Base-by-base conservation (phyloP, 345 rosid genomes). In the Populus davidiana region DNA sequence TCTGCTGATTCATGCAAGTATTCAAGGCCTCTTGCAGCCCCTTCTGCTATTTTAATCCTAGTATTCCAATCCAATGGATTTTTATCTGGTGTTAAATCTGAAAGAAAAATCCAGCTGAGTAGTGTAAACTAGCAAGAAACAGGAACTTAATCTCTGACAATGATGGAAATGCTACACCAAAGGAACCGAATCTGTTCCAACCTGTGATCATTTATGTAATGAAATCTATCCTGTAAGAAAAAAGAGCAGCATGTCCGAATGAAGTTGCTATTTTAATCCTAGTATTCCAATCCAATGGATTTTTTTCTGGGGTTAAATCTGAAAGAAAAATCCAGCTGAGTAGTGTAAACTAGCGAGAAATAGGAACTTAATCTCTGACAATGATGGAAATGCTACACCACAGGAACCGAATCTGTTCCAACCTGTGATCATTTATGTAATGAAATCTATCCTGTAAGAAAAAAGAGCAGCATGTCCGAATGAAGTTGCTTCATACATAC, bases 11-110 rank as follows among this genome's bases (percentile, higher is more conserved):
- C 97, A 69, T 92, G 97, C 79, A 92, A 79, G 81, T 89, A 89
- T 83, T 92, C 97, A 6, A 91, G 93, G 56, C 97, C 97, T 85
- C 81, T 86, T 0, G 97, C 97, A 72, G 94, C 97, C 8, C 97
- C 97, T 71, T 77, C 76, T 38, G 93, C 91, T 27, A 89, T 79
- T 85, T 85, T 91, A 87, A 92, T 92, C 84, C 95, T 87, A 25
- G 90, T 86, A 76, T 79, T 87, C 97, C 95, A 91, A 69, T 89
- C 94, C 86, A 92, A 82, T 10, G 90, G 86, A 62, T 72, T 85
- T 75, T 67, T 85, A 27, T 69, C 77, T 68, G 82, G 77, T 20
- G 83, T 27, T 68, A 87, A 67, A 44, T 90, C 94, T 92, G 82
- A 31, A 77, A 38, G 68, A 23, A 47, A 39, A 54, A 17, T 12